Base-by-base conservation (phyloP, 768 basidiomycete genomes). In the Lactifluus hygrophoroides region DNA sequence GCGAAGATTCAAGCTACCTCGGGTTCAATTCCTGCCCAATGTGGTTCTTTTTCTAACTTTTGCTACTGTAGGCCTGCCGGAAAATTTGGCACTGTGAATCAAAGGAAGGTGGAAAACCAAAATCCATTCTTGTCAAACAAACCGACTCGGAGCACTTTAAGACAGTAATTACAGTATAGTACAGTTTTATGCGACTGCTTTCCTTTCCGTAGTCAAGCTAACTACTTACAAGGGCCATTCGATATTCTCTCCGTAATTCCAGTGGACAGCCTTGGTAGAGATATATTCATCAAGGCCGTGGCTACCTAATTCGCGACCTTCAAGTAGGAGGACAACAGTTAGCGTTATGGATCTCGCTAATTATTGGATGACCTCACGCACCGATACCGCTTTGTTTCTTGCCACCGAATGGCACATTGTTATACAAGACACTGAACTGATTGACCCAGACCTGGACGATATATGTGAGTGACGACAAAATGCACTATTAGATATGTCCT, bases 361-460 rank as follows among this genome's bases (percentile, higher is more conserved):
- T 49, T 25, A 14, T 21, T 14, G 17, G 37, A 21, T 57, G 23
- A 25, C 45, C 40, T 23, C 21, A 72, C 79, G 57, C 64, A 88
- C 89, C 86, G 66, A 90, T 84, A 52, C 93, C 93, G 43, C 88
- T 90, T 69, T 90, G 87, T 73, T 94, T 95, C 76, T 89, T 95
- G 23, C 94, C 95, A 37, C 95, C 94, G 67, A 97, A 97, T 1
- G 95, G 95, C 45, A 93, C 86, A 58, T 94, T 91, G 70, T 90
- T 90, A 72, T 82, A 80, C 56, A 95, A 70, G 13, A 88, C 42
- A 67, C 86, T 88, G 73, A 93, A 94, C 67, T 91, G 86, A 71
- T 97, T 97, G 59, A 94, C 80, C 93, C 94, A 96, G 42, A 92
- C 86, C 86, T 89, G 56, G 49, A 25, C 52, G 42, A 30, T 49